phyloP scores from a whole-genome alignment of 2,329 filamentous ascomycete genomes.

The Massarina eburnea region DNA sequence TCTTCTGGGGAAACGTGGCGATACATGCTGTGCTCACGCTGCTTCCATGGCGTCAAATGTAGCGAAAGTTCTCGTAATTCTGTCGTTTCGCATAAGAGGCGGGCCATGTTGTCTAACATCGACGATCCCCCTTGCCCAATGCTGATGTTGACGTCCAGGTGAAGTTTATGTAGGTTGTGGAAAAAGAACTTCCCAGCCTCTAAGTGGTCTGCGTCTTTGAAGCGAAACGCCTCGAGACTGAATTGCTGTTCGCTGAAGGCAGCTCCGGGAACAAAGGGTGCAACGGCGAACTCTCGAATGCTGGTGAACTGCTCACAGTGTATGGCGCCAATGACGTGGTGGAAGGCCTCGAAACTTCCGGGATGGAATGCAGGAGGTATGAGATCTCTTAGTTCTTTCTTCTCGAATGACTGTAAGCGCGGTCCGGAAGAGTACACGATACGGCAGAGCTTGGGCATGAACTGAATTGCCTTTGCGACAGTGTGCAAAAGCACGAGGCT shows the following conservation, averaged over 20 bases:
- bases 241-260: background rate
- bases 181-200: conserved; percentile 26
- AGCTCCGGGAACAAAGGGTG: background rate
- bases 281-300: conserved; percentile 23
- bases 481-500: conserved; percentile 25
- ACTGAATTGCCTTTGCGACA: conserved; percentile 23
- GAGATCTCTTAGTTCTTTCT: conserved; percentile 19
- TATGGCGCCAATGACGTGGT: conserved; percentile 30
- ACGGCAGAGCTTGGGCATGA: conserved; percentile 25
- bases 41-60: conserved; percentile 8
- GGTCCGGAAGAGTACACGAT: conserved; percentile 30
- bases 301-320: conserved; percentile 19
- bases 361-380: conserved; percentile 10
- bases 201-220: conserved; percentile 14
- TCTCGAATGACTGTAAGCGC: conserved; percentile 23
- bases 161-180: conserved; percentile 17
- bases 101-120: conserved; percentile 16
- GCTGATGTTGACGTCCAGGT: conserved; percentile 9
- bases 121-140: background rate
- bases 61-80: conserved; percentile 1
- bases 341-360: conserved; percentile 18
- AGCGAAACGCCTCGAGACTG: conserved; percentile 16
- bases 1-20: background rate
- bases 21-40: conserved; percentile 5
- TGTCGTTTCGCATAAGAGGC: conserved; percentile 16